These are phyloP conservation scores for Colletotrichum phormii DNA, from an alignment of 2,329 filamentous ascomycete species.

Conservation along the genomic window DNA sequence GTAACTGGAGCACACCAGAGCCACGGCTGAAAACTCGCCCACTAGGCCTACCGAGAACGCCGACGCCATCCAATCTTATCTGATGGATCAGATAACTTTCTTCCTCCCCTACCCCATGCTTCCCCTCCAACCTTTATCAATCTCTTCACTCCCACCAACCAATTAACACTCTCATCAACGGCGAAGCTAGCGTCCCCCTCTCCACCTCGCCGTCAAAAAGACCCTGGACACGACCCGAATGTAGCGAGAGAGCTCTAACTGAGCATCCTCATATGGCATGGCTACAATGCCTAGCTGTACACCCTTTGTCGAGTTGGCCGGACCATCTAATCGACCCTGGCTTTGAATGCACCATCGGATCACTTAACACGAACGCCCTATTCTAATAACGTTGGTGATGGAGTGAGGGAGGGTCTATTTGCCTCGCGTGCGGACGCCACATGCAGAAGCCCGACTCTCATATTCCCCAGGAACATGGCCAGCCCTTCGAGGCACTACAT, in stretches of 20 bases:
- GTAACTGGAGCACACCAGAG: neutral
- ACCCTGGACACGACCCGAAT: neutral
- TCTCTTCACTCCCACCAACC: constrained; percentile 1
- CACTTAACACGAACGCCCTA: constrained; percentile 25
- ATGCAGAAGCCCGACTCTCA: constrained; percentile 20
- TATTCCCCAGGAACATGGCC: neutral
- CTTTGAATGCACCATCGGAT: constrained; percentile 1
- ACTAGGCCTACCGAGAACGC: neutral
- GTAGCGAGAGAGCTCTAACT: constrained; percentile 11
- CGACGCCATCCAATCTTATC: constrained; percentile 30
- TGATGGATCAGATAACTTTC: constrained; percentile 33
- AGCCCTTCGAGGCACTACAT: neutral
- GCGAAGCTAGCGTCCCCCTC: neutral
- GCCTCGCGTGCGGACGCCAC: neutral
- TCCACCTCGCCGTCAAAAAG: constrained; percentile 24
- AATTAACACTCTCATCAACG: neutral
- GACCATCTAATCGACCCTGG: constrained; percentile 10
- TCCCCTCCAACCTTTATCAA: constrained; percentile 24
- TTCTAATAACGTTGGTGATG: constrained; percentile 1
- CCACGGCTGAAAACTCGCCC: constrained; percentile 18
- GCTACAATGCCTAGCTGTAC: neutral
- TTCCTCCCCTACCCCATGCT: neutral
- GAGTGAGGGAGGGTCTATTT: neutral
- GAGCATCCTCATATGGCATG: constrained; percentile 22
- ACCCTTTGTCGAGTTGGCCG: constrained; percentile 3